Evolutionary conservation across 2,329 filamentous ascomycete species (phyloP), one percentile per base, ranked within the genome.

Genomic region (Tolypocladium tundrense): DNA sequence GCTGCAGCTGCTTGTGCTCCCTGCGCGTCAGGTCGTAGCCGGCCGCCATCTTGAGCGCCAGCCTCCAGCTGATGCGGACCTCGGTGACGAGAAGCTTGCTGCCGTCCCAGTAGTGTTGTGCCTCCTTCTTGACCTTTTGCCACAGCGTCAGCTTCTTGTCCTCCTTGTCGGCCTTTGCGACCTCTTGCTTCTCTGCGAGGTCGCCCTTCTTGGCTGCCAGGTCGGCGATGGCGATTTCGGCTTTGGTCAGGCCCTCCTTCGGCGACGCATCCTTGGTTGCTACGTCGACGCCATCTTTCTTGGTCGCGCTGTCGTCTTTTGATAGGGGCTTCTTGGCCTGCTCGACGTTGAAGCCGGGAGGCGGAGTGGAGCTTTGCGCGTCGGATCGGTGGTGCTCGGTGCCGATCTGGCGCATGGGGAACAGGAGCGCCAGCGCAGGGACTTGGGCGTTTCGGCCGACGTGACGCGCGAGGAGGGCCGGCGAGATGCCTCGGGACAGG

Each of bases 11-110:
- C 69, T 92, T 85, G 75, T 94, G 85, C 77, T 99, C 94, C 77
- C 94, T 86, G 62, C 94, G 86, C 59, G 90, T 97, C 63, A 99
- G 84, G 74, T 99, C 94, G 75, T 99, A 99, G 9, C 94, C 94
- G 59, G 90, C 92, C 16, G 92, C 91, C 94, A 99, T 99, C 79
- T 97, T 97, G 72, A 97, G 74, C 7, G 92, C 94, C 64, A 99
- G 77, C 62, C 88, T 88, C 61, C 88, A 90, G 72, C 93, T 97
- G 71, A 99, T 99, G 74, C 80, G 90, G 70, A 97, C 86, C 75
- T 99, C 94, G 1, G 91, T 89, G 27, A 88, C 92, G 64, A 99
- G 79, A 67, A 99, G 80, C 75, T 99, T 99, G 35, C 91, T 97
- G 60, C 94, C 94, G 74, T 99, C 94, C 93, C 94, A 97, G 77